These are phyloP conservation scores for Penicillium sp. DNA, from an alignment of 2,329 filamentous ascomycete genomes.

Conservation along the genomic window DNA sequence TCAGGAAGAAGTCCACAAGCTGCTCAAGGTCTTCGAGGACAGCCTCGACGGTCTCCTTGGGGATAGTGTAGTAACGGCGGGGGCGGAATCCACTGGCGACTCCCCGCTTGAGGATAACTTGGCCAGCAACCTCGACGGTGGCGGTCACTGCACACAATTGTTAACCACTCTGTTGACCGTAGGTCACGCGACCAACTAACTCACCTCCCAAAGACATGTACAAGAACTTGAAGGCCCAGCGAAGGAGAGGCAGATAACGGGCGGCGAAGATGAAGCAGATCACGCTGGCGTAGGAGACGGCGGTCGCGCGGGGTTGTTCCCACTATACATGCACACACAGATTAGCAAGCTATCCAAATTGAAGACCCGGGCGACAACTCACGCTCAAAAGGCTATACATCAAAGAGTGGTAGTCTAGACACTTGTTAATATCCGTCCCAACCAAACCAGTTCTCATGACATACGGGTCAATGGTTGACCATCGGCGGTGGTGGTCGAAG, in stretches of 20 bases:
- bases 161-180: slow-evolving; percentile 6
- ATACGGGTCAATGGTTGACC: slow-evolving; percentile 62
- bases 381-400: slow-evolving; percentile 64
- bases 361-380: slow-evolving; percentile 26
- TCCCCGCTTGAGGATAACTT: slow-evolving; percentile 55
- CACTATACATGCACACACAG: slow-evolving; percentile 43
- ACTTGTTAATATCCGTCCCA: slow-evolving; percentile 14
- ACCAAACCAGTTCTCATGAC: slow-evolving; percentile 22
- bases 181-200: slow-evolving; percentile 39
- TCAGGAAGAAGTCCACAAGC: slow-evolving; percentile 66
- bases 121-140: slow-evolving; percentile 56
- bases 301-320: slow-evolving; percentile 64
- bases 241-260: slow-evolving; percentile 61
- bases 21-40: slow-evolving; percentile 62
- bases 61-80: slow-evolving; percentile 63
- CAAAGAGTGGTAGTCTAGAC: slow-evolving; percentile 61
- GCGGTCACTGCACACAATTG: slow-evolving; percentile 48
- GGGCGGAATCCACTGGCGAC: slow-evolving; percentile 61
- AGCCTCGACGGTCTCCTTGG: slow-evolving; percentile 61
- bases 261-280: slow-evolving; percentile 60
- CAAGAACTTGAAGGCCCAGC: slow-evolving; percentile 59
- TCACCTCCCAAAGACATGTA: slow-evolving; percentile 59
- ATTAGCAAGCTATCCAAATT: slow-evolving; percentile 3
- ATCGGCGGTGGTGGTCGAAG: slow-evolving; percentile 55
- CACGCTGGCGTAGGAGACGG: slow-evolving; percentile 56